Base-by-base conservation (phyloP, 78 protist genomes). In the Dictyostelium purpureum region DNA sequence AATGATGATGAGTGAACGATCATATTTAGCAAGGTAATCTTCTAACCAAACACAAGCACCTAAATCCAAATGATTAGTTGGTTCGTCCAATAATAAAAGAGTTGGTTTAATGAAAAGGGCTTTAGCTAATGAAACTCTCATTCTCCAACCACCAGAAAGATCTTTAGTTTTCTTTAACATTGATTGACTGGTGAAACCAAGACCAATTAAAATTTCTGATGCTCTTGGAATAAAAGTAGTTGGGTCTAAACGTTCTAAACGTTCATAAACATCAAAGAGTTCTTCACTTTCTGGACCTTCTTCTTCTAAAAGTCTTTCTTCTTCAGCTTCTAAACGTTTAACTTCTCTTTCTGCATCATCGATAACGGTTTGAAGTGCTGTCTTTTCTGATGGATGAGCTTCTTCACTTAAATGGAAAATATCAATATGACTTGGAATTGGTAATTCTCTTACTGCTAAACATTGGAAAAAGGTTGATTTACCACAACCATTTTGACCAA, bases 401-500 rank as follows among this genome's bases (percentile, higher is more conserved):
- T 91, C 95, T 43, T 82, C 88, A 6, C 87, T 43, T 6, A 91
- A 47, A 77, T 82, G 71, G 82, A 76, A 91, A n/a, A 91, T 80
- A 77, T 82, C 95, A 21, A 80, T 79, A 59, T 91, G 87, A 24
- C 33, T 52, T 28, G 97, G 97, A 43, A 97, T 71, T 56, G 98
- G 97, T 19, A 97, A 52, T 82, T 94, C 96, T 33, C 97, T 78
- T 56, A 54, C 63, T 10, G 97, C 94, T 9, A 96, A 26, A 79
- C 95, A 78, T 56, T 89, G 80, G 61, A 98, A 54, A 42, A 98
- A 51, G 0, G 96, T 95, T 33, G 97, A 89, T 81, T 98, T 98
- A 33, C 99, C 99, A 66, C 96, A 65, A 14, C 99, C 99, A 91
- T 98, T 98, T 42, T 42, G 66, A 26, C 98, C 99, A 45, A 98